Percentiles rank a stretch among this genome's conserved stretches.
Conservation (phyloP, 1,284 basidiomycete genomes). For the Blastosporella zonata region DNA sequence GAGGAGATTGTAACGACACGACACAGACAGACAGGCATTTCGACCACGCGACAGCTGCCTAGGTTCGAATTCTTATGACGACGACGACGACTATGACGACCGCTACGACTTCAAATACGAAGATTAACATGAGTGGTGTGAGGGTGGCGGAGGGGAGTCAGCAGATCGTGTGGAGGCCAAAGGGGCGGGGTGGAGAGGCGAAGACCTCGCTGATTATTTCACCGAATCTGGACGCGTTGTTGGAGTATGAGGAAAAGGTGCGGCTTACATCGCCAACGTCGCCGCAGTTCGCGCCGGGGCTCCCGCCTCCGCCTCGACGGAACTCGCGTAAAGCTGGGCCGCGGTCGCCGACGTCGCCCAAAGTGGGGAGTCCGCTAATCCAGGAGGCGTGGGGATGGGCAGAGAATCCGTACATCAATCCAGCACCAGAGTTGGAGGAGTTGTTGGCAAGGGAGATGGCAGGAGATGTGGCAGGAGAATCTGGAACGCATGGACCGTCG, state of each 20-base stretch:
- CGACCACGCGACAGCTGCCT: neutral
- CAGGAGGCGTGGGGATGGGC: slow-evolving; percentile 12
- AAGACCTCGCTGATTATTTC: slow-evolving; percentile 46
- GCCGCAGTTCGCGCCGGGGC: slow-evolving; percentile 20
- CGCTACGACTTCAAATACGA: slow-evolving; percentile 2
- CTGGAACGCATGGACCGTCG: slow-evolving; percentile 6
- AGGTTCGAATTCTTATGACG: neutral
- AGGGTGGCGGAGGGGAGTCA: slow-evolving; percentile 3
- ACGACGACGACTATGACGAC: slow-evolving; percentile 1
- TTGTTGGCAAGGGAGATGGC: neutral
- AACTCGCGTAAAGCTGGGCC: slow-evolving; percentile 14
- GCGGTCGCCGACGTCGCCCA: slow-evolving; percentile 15
- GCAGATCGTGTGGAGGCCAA: slow-evolving; percentile 7
- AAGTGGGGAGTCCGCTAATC: slow-evolving; percentile 13
- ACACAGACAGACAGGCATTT: neutral
- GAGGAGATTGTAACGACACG: neutral
- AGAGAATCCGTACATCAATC: slow-evolving; percentile 47
- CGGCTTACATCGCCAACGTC: slow-evolving; percentile 19
- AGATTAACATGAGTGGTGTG: neutral
- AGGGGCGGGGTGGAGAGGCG: neutral
- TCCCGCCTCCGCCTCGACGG: slow-evolving; percentile 40
- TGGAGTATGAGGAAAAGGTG: slow-evolving; percentile 56
- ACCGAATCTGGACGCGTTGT: slow-evolving; percentile 57
- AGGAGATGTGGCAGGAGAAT: neutral
- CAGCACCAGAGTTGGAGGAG: slow-evolving; percentile 36